These are phyloP conservation scores for Paecilomyces sp. DNA, from an alignment of 2,329 filamentous ascomycete species.

Conservation along the genomic window DNA sequence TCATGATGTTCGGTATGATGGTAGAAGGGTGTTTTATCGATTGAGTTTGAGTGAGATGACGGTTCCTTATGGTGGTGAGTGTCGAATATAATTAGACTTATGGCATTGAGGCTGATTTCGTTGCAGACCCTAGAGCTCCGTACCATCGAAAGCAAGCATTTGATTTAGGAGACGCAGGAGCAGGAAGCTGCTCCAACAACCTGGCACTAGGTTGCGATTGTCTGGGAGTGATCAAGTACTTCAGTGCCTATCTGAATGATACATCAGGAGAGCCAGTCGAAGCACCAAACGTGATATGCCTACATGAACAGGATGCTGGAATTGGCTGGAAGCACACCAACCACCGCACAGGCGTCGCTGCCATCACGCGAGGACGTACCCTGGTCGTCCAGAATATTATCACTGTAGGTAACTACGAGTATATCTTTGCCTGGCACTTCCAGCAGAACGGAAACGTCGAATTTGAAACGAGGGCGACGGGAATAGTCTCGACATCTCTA, in stretches of 20 bases:
- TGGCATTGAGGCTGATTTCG: neutral
- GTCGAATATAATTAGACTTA: neutral
- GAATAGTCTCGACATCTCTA: slow-evolving; percentile 56
- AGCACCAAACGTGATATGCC: slow-evolving; percentile 56
- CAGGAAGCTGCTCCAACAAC: slow-evolving; percentile 58
- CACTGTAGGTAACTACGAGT: slow-evolving; percentile 65
- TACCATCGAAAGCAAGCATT: slow-evolving; percentile 63
- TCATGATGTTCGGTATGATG: slow-evolving; percentile 60
- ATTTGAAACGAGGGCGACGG: slow-evolving; percentile 58
- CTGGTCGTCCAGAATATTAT: slow-evolving; percentile 62
- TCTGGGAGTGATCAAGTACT: slow-evolving; percentile 57
- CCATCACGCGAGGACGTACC: slow-evolving; percentile 55
- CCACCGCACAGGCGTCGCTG: slow-evolving; percentile 55
- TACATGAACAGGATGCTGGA: slow-evolving; percentile 64
- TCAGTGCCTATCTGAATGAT: slow-evolving; percentile 47
- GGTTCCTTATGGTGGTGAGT: slow-evolving; percentile 7
- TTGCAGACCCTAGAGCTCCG: slow-evolving; percentile 50
- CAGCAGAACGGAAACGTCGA: slow-evolving; percentile 56
- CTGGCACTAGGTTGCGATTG: slow-evolving; percentile 62
- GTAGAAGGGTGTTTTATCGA: slow-evolving; percentile 56
- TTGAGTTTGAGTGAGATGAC: slow-evolving; percentile 61
- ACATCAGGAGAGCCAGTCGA: slow-evolving; percentile 45
- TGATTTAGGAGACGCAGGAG: slow-evolving; percentile 60
- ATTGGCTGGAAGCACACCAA: slow-evolving; percentile 67
- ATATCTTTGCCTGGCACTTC: slow-evolving; percentile 59